These are phyloP conservation scores for Bryum argenteum DNA, from an alignment of 225 moss, liverwort and hornwort genomes.

Conservation along the genomic window DNA sequence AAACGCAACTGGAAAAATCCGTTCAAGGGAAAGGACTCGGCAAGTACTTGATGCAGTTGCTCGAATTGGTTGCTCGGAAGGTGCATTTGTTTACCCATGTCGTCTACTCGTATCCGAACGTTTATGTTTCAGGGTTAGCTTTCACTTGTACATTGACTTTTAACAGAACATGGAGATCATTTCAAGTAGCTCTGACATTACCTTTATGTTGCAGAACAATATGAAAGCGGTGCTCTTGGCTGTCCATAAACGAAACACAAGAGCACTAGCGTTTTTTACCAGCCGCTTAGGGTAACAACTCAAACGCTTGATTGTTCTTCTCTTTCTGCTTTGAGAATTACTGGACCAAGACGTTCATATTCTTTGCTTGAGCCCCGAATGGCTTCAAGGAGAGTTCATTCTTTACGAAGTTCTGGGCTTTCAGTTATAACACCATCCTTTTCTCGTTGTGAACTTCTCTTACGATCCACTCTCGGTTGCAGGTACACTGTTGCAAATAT, in stretches of 20 bases:
- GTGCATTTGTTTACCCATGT: slow-evolving; percentile 31
- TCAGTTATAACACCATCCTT: neutral
- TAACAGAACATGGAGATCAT: neutral
- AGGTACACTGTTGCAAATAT: slow-evolving; percentile 75
- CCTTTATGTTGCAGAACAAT: slow-evolving; percentile 60
- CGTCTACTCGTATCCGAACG: too few relatives aligned
- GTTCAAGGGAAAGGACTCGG: slow-evolving; percentile 91
- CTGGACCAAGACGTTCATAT: neutral
- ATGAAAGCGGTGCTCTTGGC: slow-evolving; percentile 89
- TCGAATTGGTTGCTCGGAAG: slow-evolving; percentile 94
- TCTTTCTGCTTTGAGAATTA: neutral
- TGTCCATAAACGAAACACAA: slow-evolving; percentile 86
- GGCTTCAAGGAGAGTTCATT: neutral
- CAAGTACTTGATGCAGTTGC: slow-evolving; percentile 89
- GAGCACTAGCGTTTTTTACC: slow-evolving; percentile 77
- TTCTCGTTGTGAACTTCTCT: slow-evolving; percentile 4
- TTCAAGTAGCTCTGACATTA: slow-evolving; percentile 10
- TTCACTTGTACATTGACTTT: too few relatives aligned
- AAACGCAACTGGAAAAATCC: slow-evolving; percentile 84
- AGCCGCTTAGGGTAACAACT: slow-evolving; percentile 65
- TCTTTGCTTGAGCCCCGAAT: neutral
- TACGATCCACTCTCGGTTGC: slow-evolving; percentile 25
- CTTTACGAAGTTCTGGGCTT: neutral
- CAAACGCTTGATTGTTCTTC: neutral
- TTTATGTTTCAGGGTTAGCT: too few relatives aligned